Base-by-base conservation (phyloP, 164 flowering plant genomes). In the Tetrastigma voinierianum region DNA sequence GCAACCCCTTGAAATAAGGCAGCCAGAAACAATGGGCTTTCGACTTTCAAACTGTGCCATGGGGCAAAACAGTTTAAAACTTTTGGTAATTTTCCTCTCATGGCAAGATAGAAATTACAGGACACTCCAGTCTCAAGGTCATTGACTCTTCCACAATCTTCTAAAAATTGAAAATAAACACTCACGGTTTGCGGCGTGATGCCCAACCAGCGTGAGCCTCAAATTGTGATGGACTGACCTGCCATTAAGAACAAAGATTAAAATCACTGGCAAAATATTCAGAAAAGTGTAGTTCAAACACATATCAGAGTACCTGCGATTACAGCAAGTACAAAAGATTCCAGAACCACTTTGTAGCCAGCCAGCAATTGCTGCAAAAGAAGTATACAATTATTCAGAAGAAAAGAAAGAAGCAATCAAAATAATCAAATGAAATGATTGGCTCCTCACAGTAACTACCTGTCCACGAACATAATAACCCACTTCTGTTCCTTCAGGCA, bases 181-280 rank as follows among this genome's bases (percentile, higher is more conserved):
- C 99, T 84, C 64, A 96, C 99, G 99, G 99, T 47, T 90, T 87
- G 20, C 92, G 88, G 48, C 97, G 86, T 40, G 90, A 65, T 51
- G 93, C 90, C 78, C 84, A 86, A 68, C 98, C 99, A 71, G 99
- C 98, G 88, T 96, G 99, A 21, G 95, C 87, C 80, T 96, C 99
- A 81, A 96, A 96, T 59, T 72, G 82, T 32, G 99, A 96, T 6
- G 99, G 84, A 71, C 97, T 96, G 67, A 96, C 84, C 99, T 94
- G 58, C 63, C 71, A 82, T 64, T 55, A 71, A 54, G 69, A 19
- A 45, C 15, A 57, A 64, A 71, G 57, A 32, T 68, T 56, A 79
- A 61, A 18, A 73, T 53, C 43, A 46, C 64, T 24, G 10, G 45
- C 7, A 54, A 10, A 23, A 68, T 24, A 46, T 21, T 46, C 57